These are phyloP conservation scores for Amaranthus palmeri DNA, from an alignment of 148 eudicot species.

Conservation along the genomic window DNA sequence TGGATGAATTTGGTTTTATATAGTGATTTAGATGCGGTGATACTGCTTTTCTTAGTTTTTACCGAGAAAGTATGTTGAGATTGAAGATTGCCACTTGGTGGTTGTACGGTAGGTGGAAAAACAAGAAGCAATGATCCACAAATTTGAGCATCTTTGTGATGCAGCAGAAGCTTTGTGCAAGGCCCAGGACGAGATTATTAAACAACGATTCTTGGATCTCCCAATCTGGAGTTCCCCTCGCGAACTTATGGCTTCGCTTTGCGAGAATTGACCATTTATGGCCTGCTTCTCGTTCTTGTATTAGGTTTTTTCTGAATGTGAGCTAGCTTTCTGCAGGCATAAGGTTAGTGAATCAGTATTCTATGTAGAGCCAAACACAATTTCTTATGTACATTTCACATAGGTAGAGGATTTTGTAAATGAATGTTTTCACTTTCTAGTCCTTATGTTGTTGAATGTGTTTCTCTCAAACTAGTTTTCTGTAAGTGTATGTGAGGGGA, in stretches of 20 bases:
- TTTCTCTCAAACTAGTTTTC: not conserved
- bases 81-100: not conserved
- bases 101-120: conserved; percentile 47
- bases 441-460: conserved; percentile 1
- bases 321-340: conserved; percentile 5
- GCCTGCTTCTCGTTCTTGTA: not conserved
- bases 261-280: conserved; percentile 28
- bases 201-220: conserved; percentile 39
- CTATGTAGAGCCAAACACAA: not conserved
- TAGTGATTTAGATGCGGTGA: not conserved
- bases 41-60: not conserved
- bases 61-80: not conserved
- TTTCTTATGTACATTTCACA: not conserved
- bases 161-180: conserved; percentile 53
- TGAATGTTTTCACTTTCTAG: not conserved
- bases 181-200: conserved; percentile 42
- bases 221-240: conserved; percentile 57
- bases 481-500: too few relatives aligned
- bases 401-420: conserved; percentile 8
- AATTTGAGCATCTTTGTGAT: conserved; percentile 53
- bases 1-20: not conserved
- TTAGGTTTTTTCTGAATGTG: not conserved
- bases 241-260: conserved; percentile 51
- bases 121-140: conserved; percentile 51
- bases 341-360: conserved; percentile 6